Base-by-base conservation (phyloP, 2,329 filamentous ascomycete species). In the Aspergillus ruber region DNA sequence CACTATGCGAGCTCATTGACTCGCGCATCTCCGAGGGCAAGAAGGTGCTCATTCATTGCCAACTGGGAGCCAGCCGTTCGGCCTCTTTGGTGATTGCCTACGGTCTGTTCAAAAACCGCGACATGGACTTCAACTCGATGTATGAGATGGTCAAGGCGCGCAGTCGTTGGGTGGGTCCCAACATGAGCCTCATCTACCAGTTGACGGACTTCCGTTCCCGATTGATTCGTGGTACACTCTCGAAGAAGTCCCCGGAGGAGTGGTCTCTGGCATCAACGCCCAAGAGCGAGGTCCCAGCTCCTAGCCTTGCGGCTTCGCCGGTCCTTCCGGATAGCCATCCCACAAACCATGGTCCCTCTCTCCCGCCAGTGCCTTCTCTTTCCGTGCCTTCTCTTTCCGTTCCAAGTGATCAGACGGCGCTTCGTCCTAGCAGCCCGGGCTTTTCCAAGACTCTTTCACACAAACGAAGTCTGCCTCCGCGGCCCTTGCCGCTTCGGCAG, bases 121-220 rank as follows among this genome's bases (percentile, higher is more conserved):
- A 77, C 38, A 65, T 81, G 56, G 81, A 80, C 57, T 82, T 84
- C 35, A 82, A 84, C 61, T 78, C 82, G 52, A 81, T 82, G 51
- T 84, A 84, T 57, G 78, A 82, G 62, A 70, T 74, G 36, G 80
- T 84, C 25, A 84, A 84, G 66, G 75, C 73, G 57, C 74, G 79
- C 50, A 84, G 81, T 68, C 79, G 78, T 60, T 84, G 81, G 81
- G 83, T 84, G 40, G 81, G 81, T 2, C 81, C 81, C 1, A 84
- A 84, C 61, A 84, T 84, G 81, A 83, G 82, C 55, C 68, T 84
- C 47, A 84, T 84, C 60, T 84, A 84, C 72, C 81, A 84, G 59
- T 70, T 84, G 42, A 82, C 82, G 25, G 81, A 84, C 61, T 84
- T 84, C 59, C 74, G 80, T 46, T 61, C 66, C 12, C 67, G 67